Evolutionary conservation across 192 early-diverging fungal genomes (phyloP), one percentile per base, ranked within the genome.

Genomic region (Podila minutissima): DNA sequence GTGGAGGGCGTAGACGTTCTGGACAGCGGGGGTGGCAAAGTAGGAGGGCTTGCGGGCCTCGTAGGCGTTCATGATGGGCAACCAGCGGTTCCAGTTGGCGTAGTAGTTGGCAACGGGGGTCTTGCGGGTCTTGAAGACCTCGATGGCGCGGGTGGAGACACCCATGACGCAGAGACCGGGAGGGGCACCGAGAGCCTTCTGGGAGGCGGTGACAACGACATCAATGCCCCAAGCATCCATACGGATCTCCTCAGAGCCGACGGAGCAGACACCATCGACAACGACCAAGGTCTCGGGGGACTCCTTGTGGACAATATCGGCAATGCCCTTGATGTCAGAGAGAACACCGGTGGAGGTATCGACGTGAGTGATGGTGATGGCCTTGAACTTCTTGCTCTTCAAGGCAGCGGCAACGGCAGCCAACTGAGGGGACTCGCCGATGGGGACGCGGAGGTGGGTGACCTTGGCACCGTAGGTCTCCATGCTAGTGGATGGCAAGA

Each of bases 1-100:
- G 79, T 96, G 88, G 38, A 99, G 92, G 29, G 96, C 96, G 83
- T 92, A 88, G 82, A 99, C 89, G 49, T 94, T 89, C 87, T 97
- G 96, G 59, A 99, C 97, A 57, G 95, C 91, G 15, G 97, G 97
- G 33, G 97, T 99, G 63, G 96, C 97, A 90, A 99, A 99, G 87
- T 99, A 99, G 64, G 90, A 89, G 32, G 93, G 90, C 66, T 95
- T 94, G 67, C 96, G 91, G 1, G 92, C 91, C 87, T 99, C 97
- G 86, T 99, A 99, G 33, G 95, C 92, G 71, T 91, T 85, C 97
- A 99, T 99, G 82, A 99, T 89, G 62, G 97, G 97, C 76, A 97
- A 88, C 97, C 97, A 99, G 71, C 96, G 95, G 69, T 87, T 89
- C 93, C 95, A 97, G 81, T 91, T 94, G 46, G 90, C 91, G 82